phyloP scores from a whole-genome alignment of 202 grass and related monocot species.

The Panicum hallii region DNA sequence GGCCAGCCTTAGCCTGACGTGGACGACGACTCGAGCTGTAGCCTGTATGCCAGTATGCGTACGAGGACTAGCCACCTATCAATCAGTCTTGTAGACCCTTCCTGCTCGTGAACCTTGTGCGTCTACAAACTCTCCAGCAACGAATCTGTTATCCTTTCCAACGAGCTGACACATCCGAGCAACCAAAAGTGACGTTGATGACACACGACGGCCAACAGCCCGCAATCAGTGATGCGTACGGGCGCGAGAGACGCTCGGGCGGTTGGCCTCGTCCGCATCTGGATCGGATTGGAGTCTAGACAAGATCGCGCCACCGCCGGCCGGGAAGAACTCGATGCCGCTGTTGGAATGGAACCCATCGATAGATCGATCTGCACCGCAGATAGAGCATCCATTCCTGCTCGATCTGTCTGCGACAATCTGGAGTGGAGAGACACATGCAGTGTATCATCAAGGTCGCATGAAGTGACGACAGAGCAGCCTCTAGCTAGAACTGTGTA shows the following conservation, averaged over 20 bases:
- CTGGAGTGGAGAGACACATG: background rate
- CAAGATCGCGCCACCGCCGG: background rate
- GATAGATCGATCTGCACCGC: background rate
- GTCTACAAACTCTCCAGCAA: background rate
- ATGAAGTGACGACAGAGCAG: background rate
- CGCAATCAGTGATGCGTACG: background rate
- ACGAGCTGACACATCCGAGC: background rate
- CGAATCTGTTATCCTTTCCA: background rate
- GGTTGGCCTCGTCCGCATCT: background rate
- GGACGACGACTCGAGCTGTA: background rate
- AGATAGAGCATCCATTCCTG: background rate
- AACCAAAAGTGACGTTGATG: background rate
- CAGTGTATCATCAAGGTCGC: background rate
- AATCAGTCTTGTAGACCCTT: background rate
- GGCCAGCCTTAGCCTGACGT: background rate
- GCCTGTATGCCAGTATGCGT: background rate
- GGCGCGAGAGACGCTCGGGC: background rate
- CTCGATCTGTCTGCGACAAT: background rate
- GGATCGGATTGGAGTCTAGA: background rate
- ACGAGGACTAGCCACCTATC: background rate
- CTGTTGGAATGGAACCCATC: background rate
- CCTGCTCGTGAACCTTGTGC: background rate
- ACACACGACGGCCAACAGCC: background rate
- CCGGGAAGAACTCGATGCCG: conserved; percentile 5
- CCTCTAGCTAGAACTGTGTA: background rate